Base-by-base conservation (phyloP, 495 filamentous ascomycete genomes). In the Jackrogersella multiformis region DNA sequence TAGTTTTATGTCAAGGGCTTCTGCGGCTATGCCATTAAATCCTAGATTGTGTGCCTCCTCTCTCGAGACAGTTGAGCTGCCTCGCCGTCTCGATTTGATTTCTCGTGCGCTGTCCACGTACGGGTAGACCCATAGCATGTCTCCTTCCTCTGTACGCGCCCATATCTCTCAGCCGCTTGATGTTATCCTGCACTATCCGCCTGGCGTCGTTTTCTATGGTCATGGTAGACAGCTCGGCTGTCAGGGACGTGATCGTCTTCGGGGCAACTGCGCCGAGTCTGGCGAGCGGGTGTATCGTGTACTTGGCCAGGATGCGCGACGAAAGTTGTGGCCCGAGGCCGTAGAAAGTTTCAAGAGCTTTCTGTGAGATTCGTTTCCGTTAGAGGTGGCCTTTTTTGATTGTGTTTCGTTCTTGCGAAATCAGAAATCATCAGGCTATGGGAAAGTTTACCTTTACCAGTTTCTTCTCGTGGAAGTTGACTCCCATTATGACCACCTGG, bases 161-260 rank as follows among this genome's bases (percentile, higher is more conserved):
- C 79, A 96, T 97, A 76, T 97, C 94, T 74, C 90, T 89, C 76
- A 99, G 73, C 32, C 95, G 84, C 71, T 84, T 85, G 69, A 99
- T 96, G 73, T 98, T 92, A 28, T 97, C 92, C 68, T 86, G 78
- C 38, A 97, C 69, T 53, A 91, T 81, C 75, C 89, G 83, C 73
- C 87, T 81, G 61, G 96, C 81, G 68, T 99, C 94, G 71, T 91
- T 97, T 76, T 98, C 96, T 63, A 97, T 92, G 39, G 89, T 96
- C 93, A 99, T 93, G 9, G 87, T 88, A 5, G 94, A 91, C 36
- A 99, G 82, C 71, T 93, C 91, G 39, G 88, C 87, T n/a, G 87
- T 92, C 56, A 99, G 82, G 46, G 91, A 89, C 16, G 89, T 86
- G 61, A 96, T 79, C 61, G 90, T 90, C 73, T 90, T 87, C 61